A percentile compares a stretch with the other conserved stretches of the same genome.
These are phyloP conservation scores for Cocos nucifera DNA, from an alignment of 176 grass and related monocot genomes.

Conservation along the genomic window DNA sequence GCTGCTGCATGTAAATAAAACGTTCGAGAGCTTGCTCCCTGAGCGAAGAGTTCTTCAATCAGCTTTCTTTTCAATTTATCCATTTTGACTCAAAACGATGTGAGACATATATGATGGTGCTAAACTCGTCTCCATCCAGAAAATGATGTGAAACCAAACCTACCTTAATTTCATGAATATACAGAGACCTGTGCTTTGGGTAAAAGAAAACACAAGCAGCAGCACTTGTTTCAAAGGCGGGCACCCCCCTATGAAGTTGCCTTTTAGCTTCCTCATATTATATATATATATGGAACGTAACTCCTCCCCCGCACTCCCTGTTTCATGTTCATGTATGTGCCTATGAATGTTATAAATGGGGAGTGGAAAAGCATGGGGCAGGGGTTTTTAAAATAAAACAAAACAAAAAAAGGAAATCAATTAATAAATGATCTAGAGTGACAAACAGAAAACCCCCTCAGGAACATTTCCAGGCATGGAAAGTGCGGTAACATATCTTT, in stretches of 20 bases:
- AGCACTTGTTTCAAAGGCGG: conserved; percentile 40
- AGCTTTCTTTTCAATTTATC: too few species aligned
- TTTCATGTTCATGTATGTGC: conserved; percentile 22
- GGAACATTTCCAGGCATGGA: conserved; percentile 67
- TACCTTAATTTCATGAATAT: conserved; percentile 58
- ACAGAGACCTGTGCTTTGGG: conserved; percentile 58
- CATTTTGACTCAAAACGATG: too few species aligned
- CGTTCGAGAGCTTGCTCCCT: too few species aligned
- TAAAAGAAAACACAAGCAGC: conserved; percentile 27
- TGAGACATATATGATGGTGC: conserved; percentile 16
- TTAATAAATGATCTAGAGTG: conserved; percentile 52
- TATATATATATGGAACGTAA: conserved; percentile 8
- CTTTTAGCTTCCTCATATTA: conserved; percentile 31
- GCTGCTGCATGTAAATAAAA: too few species aligned
- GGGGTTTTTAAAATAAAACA: conserved; percentile 3
- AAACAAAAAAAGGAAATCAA: conserved; percentile 16
- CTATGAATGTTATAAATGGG: conserved; percentile 43
- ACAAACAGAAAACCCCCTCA: conserved; percentile 51
- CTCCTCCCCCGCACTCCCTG: conserved; percentile 12
- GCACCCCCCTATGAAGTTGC: conserved; percentile 20
- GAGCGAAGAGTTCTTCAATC: too few species aligned
- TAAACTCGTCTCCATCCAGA: conserved; percentile 42
- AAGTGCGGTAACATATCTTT: conserved; percentile 63
- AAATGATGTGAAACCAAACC: conserved; percentile 38
- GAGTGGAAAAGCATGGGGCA: conserved; percentile 28